Conservation (phyloP, 192 early-diverging fungal species). For the Linnemannia zychae region DNA sequence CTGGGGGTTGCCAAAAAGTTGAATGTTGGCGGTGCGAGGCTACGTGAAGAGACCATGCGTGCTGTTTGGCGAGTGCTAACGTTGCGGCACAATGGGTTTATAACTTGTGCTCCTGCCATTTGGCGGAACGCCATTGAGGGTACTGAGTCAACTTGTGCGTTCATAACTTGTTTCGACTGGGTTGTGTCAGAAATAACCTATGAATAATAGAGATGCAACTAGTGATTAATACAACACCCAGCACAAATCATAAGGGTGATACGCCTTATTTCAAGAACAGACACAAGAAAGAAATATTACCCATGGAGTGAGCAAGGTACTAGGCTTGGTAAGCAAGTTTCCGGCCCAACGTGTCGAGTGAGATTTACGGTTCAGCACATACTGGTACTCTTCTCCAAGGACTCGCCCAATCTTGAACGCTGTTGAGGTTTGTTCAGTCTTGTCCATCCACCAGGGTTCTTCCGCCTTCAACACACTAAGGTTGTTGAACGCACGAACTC, state of each 20-base stretch:
- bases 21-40: constrained; percentile 9
- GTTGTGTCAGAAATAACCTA: constrained; percentile 39
- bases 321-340: constrained; percentile 60
- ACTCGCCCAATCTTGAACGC: constrained; percentile 52
- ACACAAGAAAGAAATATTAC: constrained; percentile 18
- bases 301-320: constrained; percentile 58
- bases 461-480: constrained; percentile 16
- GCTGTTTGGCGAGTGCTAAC: background rate
- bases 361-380: constrained; percentile 61
- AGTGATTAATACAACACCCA: background rate
- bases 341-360: constrained; percentile 56
- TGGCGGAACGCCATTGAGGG: background rate
- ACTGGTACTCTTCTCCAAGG: constrained; percentile 67
- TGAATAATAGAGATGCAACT: background rate
- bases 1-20: constrained; percentile 47
- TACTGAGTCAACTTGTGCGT: background rate
- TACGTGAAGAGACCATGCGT: background rate
- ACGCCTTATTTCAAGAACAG: background rate
- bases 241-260: background rate
- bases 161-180: constrained; percentile 7
- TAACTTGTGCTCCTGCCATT: background rate
- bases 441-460: constrained; percentile 20
- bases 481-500: background rate
- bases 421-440: constrained; percentile 17
- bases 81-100: background rate